Percentiles rank a stretch among this genome's conserved stretches.
Conservation (phyloP, 75 land plant species). For the Larix kaempferi region DNA sequence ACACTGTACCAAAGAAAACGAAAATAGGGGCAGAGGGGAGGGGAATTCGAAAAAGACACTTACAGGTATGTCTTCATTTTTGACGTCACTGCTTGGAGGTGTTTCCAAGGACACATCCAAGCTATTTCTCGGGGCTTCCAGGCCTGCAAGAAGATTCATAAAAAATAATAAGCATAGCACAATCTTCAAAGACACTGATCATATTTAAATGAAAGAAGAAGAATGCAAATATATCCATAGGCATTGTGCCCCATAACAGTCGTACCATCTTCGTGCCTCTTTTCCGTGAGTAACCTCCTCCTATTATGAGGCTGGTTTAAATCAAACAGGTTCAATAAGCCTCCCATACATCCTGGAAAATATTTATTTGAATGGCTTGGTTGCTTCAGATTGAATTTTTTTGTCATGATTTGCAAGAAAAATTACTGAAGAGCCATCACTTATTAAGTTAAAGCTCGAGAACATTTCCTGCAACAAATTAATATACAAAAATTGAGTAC, state of each 20-base stretch:
- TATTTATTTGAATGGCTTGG: background rate
- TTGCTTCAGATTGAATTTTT: too few species aligned
- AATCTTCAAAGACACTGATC: background rate
- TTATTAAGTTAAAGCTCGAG: too few species aligned
- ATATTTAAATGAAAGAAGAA: background rate
- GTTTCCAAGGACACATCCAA: slow-evolving; percentile 46
- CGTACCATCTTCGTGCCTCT: slow-evolving; percentile 31
- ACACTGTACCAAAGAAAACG: background rate
- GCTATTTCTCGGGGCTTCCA: slow-evolving; percentile 76
- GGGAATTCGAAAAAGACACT: background rate
- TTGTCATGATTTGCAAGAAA: too few species aligned
- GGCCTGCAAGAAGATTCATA: slow-evolving; percentile 44
- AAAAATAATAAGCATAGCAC: background rate
- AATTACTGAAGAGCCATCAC: too few species aligned
- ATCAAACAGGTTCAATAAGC: slow-evolving; percentile 44
- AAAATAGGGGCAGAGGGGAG: background rate
- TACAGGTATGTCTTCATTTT: slow-evolving; percentile 43
- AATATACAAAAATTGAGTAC: too few species aligned
- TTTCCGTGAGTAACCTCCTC: slow-evolving; percentile 28
- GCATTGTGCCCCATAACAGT: background rate
- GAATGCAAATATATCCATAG: background rate
- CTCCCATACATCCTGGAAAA: slow-evolving; percentile 32
- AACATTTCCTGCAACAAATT: too few species aligned
- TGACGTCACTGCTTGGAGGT: slow-evolving; percentile 16
- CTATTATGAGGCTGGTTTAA: slow-evolving; percentile 30